These are phyloP conservation scores for Inga oerstediana DNA, from an alignment of 306 rosid genomes.

Conservation along the genomic window DNA sequence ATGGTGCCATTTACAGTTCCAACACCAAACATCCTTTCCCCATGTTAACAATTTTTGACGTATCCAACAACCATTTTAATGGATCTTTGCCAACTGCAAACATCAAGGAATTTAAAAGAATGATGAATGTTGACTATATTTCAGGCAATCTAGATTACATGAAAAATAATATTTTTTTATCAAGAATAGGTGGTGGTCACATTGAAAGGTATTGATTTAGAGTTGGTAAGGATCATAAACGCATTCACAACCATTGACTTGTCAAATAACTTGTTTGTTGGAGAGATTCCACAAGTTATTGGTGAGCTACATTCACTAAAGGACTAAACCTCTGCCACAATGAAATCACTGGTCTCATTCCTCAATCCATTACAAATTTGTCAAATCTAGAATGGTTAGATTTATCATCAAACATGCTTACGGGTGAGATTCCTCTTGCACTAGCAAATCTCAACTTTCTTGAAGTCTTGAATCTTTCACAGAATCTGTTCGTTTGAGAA, in stretches of 20 bases:
- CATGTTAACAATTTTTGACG: conserved; percentile 30
- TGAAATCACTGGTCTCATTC: conserved; percentile 33
- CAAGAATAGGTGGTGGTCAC: not conserved
- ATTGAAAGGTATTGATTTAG: not conserved
- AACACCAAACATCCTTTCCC: not conserved
- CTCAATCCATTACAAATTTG: conserved; percentile 18
- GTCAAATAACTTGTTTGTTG: conserved; percentile 37
- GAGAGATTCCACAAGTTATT: conserved; percentile 32
- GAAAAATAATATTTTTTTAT: not conserved
- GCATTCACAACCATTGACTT: conserved; percentile 30
- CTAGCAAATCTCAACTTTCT: conserved; percentile 28
- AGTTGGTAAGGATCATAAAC: not conserved
- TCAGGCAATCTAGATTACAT: not conserved
- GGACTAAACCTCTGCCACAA: conserved; percentile 40
- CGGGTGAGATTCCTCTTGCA: conserved; percentile 6
- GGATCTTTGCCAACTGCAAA: conserved; percentile 25
- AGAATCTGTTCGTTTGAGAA: conserved; percentile 3
- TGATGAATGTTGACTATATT: conserved; percentile 10
- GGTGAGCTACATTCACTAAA: conserved; percentile 16
- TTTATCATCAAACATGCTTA: conserved; percentile 21
- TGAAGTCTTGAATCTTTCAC: conserved; percentile 22
- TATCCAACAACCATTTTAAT: conserved; percentile 36
- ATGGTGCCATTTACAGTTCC: conserved; percentile 23
- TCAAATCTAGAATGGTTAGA: conserved; percentile 32
- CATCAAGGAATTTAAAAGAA: conserved; percentile 27